Evolutionary conservation across 306 rosid genomes (phyloP).

Genomic region (Malus sieversii): DNA sequence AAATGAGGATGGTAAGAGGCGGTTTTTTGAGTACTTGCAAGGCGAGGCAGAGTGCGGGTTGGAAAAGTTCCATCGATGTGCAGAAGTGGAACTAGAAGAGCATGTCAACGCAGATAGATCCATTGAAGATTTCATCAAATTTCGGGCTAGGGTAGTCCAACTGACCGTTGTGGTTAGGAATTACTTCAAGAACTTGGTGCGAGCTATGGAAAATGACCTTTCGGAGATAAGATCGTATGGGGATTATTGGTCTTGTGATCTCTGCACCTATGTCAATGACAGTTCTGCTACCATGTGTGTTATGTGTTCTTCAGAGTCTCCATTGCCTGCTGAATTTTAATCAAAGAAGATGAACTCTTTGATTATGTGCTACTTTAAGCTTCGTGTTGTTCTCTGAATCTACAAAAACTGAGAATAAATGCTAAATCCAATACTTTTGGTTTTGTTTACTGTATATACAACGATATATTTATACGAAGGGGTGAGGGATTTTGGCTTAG

Average conservation of each 20-base stretch:
- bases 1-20: slow-evolving; percentile 10
- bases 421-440: no score
- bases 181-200: slow-evolving; percentile 41
- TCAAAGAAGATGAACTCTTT: background rate
- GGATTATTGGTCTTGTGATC: background rate
- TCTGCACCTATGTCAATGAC: background rate
- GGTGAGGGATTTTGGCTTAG: no score
- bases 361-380: no score
- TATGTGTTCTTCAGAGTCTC: background rate
- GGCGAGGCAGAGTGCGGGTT: slow-evolving; percentile 23
- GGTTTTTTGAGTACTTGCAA: slow-evolving; percentile 22
- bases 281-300: background rate
- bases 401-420: no score
- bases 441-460: no score
- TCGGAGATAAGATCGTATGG: slow-evolving; percentile 25
- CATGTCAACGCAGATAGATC: background rate
- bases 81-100: slow-evolving; percentile 3
- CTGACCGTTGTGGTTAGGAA: slow-evolving; percentile 7
- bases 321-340: background rate
- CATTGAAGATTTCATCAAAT: background rate
- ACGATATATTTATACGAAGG: no score
- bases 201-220: slow-evolving; percentile 50
- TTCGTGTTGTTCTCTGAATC: no score
- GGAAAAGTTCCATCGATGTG: slow-evolving; percentile 21
- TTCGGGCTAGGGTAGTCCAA: background rate